Percentiles rank a stretch among this genome's conserved stretches.
Conservation (phyloP, 371 early-diverging fungal genomes). For the Dichotomocladium elegans region DNA sequence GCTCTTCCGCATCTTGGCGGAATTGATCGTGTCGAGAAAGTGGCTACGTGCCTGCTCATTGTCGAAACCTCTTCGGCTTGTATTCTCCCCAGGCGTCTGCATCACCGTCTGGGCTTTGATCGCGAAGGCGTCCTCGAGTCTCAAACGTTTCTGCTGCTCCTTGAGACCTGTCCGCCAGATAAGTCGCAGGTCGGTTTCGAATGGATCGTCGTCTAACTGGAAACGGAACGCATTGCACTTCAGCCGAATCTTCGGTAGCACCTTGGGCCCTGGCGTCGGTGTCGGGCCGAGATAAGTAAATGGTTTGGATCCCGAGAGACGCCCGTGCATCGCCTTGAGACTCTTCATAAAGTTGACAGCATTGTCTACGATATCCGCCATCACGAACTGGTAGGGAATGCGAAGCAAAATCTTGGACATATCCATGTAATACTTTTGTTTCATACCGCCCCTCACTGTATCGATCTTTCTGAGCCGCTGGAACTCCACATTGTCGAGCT, state of each 20-base stretch:
- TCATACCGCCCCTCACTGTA: too few relatives aligned
- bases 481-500: conserved; percentile 26
- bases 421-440: conserved; percentile 13
- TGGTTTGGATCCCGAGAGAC: conserved; percentile 17
- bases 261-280: conserved; percentile 16
- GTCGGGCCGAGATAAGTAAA: conserved; percentile 31
- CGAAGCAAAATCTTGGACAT: conserved; percentile 30
- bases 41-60: conserved; percentile 11
- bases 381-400: conserved; percentile 34
- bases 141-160: conserved; percentile 49
- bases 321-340: conserved; percentile 26
- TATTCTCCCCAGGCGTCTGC: conserved; percentile 5
- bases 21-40: conserved; percentile 1
- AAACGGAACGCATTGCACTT: conserved; percentile 24
- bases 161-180: conserved; percentile 49
- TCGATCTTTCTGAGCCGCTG: conserved; percentile 16
- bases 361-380: conserved; percentile 39
- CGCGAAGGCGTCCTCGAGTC: conserved; percentile 55
- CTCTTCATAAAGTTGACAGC: conserved; percentile 28
- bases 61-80: conserved; percentile 7
- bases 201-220: conserved; percentile 55
- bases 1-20: conserved; percentile 4
- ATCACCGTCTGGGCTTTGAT: conserved; percentile 45
- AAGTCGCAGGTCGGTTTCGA: conserved; percentile 46
- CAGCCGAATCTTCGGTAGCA: conserved; percentile 25